Conservation (phyloP, 1,284 basidiomycete species). For the Inonotus obliquus region DNA sequence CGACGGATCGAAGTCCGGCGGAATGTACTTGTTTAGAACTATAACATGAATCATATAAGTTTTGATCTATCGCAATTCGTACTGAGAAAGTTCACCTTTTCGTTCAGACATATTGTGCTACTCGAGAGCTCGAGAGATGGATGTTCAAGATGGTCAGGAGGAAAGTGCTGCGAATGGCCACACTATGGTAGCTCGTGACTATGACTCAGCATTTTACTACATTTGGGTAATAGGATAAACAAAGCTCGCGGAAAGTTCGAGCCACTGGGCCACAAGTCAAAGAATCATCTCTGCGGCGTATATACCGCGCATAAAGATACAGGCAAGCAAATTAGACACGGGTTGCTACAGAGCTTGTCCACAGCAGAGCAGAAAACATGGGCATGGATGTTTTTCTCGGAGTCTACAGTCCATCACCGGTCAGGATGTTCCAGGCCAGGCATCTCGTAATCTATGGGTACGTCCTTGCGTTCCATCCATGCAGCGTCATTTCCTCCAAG, state of each 20-base stretch:
- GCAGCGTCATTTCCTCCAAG: constrained; percentile 56
- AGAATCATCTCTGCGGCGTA: too few species aligned
- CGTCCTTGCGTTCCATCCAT: constrained; percentile 66
- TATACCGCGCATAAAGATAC: neutral
- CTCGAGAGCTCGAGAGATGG: neutral
- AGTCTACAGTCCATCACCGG: neutral
- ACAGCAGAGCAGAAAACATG: neutral
- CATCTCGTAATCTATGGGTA: constrained; percentile 67
- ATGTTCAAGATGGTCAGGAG: neutral
- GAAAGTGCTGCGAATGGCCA: too few species aligned
- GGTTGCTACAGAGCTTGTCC: neutral
- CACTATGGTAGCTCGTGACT: too few species aligned
- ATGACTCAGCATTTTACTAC: too few species aligned
- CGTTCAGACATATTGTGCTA: constrained; percentile 75
- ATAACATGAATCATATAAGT: constrained; percentile 13
- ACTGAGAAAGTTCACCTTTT: constrained; percentile 50
- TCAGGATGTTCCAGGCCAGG: constrained; percentile 36
- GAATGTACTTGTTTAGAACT: constrained; percentile 91
- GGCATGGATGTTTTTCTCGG: neutral
- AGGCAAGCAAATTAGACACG: neutral
- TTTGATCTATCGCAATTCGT: neutral
- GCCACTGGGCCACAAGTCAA: too few species aligned
- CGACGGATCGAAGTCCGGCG: constrained; percentile 96
- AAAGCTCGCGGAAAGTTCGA: too few species aligned
- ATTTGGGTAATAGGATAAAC: too few species aligned